Percentiles rank a stretch among this genome's conserved stretches.
These are phyloP conservation scores for Acrodontium crateriforme DNA, from an alignment of 2,329 filamentous ascomycete species.

Conservation along the genomic window DNA sequence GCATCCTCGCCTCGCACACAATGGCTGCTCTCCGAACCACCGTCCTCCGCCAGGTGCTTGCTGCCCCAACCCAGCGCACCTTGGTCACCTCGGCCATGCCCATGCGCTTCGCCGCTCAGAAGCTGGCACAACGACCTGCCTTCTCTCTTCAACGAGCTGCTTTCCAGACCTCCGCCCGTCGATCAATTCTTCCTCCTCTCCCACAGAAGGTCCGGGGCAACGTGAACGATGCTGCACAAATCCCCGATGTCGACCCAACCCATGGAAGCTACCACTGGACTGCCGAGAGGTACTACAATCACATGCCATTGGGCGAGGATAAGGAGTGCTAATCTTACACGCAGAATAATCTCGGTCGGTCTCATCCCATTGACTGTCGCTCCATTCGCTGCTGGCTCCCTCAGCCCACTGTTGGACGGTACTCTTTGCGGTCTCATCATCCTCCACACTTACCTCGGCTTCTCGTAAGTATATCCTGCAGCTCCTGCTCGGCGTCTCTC, in stretches of 20 bases:
- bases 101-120: constrained; percentile 20
- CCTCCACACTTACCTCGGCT: constrained; percentile 90
- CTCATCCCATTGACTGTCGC: constrained; percentile 78
- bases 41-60: constrained; percentile 34
- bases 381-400: constrained; percentile 79
- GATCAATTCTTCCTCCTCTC: constrained; percentile 64
- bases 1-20: constrained; percentile 14
- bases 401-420: constrained; percentile 82
- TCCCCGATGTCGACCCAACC: constrained; percentile 57
- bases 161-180: constrained; percentile 73
- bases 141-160: constrained; percentile 44
- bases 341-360: constrained; percentile 59
- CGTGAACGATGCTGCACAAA: constrained; percentile 76
- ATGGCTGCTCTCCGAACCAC: constrained; percentile 42
- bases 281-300: constrained; percentile 55
- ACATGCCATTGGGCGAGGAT: background rate
- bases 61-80: constrained; percentile 26
- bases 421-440: constrained; percentile 70
- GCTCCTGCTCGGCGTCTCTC: no score
- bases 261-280: constrained; percentile 99
- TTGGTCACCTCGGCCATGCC: constrained; percentile 19
- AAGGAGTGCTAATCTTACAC: constrained; percentile 1
- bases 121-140: constrained; percentile 24
- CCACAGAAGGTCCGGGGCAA: constrained; percentile 39
- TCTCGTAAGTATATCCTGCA: constrained; percentile 53